Evolutionary conservation across 805 yeast genomes (phyloP).

Genomic region (Metschnikowia kunwiensis): DNA sequence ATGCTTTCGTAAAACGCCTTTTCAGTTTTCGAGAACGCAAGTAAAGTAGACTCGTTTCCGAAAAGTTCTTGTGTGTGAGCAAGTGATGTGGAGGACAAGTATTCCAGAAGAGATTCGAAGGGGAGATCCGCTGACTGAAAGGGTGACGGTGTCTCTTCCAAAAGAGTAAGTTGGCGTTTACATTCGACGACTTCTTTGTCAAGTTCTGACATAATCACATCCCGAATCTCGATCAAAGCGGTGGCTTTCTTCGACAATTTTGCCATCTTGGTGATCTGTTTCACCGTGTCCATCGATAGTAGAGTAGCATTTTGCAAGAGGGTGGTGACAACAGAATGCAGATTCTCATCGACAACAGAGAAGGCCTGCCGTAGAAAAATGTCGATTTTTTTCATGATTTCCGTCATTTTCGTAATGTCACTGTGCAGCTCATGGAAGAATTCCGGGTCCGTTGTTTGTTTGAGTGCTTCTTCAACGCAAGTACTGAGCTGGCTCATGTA

Average conservation of each 20-base stretch:
- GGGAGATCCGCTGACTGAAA: conserved; percentile 4
- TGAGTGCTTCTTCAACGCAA: neutral
- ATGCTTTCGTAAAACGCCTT: neutral
- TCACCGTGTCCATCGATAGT: conserved; percentile 9
- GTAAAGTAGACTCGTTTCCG: conserved; percentile 3
- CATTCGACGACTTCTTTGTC: conserved; percentile 8
- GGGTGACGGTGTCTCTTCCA: conserved; percentile 1
- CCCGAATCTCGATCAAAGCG: conserved; percentile 9
- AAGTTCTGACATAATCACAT: conserved; percentile 7
- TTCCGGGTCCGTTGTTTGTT: neutral
- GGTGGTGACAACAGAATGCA: neutral
- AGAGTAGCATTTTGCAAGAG: conserved; percentile 4
- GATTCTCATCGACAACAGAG: neutral
- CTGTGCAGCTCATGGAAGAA: neutral
- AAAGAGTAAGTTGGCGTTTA: conserved; percentile 1
- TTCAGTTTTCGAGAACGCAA: conserved; percentile 9
- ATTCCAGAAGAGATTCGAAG: conserved; percentile 6
- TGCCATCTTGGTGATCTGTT: conserved; percentile 2
- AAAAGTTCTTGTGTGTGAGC: conserved; percentile 1
- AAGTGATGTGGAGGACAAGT: conserved; percentile 4
- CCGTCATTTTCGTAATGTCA: neutral
- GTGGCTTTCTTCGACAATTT: conserved; percentile 9
- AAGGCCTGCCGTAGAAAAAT: conserved; percentile 3
- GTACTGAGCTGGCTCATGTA: conserved; percentile 22
- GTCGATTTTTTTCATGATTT: neutral